phyloP scores from a whole-genome alignment of 2,329 filamentous ascomycete genomes.

The Mycogone perniciosa region DNA sequence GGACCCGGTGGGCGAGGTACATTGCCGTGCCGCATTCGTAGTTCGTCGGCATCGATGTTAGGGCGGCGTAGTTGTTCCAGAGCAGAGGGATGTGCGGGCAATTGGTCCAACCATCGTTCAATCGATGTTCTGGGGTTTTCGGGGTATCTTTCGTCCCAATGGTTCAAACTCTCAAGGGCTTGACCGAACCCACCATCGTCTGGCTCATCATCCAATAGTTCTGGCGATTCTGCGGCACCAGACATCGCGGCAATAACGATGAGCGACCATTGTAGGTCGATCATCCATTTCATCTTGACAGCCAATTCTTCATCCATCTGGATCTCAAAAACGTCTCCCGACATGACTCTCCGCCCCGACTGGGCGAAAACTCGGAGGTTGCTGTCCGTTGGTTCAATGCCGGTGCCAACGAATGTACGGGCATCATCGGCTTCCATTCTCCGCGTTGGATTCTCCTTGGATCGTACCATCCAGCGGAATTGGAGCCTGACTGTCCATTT shows the following conservation, averaged over 20 bases:
- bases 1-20: no score
- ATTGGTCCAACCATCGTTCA: no score
- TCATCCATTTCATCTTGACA: not conserved
- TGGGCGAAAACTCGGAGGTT: not conserved
- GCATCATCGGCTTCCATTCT: not conserved
- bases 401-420: not conserved
- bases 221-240: not conserved
- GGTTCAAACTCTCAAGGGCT: no score
- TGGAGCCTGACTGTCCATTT: not conserved
- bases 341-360: not conserved
- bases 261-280: not conserved
- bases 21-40: no score
- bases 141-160: no score
- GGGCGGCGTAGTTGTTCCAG: no score
- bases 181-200: not conserved
- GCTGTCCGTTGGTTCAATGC: not conserved
- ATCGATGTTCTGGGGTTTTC: no score
- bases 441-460: no score
- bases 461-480: not conserved
- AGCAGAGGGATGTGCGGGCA: no score
- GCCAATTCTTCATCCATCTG: not conserved
- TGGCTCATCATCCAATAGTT: not conserved
- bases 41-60: no score
- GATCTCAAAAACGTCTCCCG: not conserved
- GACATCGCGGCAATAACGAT: not conserved